Conservation (phyloP, 2,329 filamentous ascomycete genomes). For the Fusarium lyarnte region DNA sequence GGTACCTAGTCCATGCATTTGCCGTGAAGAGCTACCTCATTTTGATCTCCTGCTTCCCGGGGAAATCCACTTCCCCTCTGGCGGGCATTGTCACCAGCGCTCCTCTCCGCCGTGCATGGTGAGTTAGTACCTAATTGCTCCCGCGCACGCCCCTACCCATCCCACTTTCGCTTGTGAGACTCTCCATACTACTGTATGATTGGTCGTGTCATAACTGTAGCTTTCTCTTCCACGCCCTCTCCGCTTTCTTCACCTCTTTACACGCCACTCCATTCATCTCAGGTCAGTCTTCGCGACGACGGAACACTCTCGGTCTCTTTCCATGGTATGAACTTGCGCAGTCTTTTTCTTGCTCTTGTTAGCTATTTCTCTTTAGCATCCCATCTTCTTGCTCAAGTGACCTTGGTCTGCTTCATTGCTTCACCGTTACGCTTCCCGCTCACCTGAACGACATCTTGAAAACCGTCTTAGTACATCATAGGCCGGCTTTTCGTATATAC, state of each 20-base stretch:
- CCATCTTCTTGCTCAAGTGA: slow-evolving; percentile 4
- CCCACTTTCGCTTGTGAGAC: slow-evolving; percentile 20
- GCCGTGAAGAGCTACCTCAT: slow-evolving; percentile 11
- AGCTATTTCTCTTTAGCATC: slow-evolving; percentile 17
- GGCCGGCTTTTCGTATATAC: slow-evolving; percentile 35
- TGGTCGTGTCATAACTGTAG: neutral
- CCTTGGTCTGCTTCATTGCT: slow-evolving; percentile 4
- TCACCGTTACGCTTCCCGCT: slow-evolving; percentile 19
- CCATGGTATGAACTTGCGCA: slow-evolving; percentile 31
- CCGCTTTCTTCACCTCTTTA: slow-evolving; percentile 10
- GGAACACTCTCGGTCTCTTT: slow-evolving; percentile 39
- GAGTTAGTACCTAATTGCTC: slow-evolving; percentile 1
- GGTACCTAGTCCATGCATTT: slow-evolving; percentile 21
- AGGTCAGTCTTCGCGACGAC: slow-evolving; percentile 35
- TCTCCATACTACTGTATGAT: neutral
- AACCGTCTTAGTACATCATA: slow-evolving; percentile 9
- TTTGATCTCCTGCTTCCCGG: slow-evolving; percentile 13
- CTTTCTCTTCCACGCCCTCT: slow-evolving; percentile 20
- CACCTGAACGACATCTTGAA: slow-evolving; percentile 10
- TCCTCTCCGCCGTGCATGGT: slow-evolving; percentile 32
- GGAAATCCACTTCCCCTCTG: slow-evolving; percentile 37
- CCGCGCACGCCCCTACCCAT: slow-evolving; percentile 26
- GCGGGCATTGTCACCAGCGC: slow-evolving; percentile 16
- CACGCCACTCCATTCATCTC: slow-evolving; percentile 31
- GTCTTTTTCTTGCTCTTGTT: slow-evolving; percentile 17